These are phyloP conservation scores for Canavalia ensiformis DNA, from an alignment of 306 rosid species.

Conservation along the genomic window DNA sequence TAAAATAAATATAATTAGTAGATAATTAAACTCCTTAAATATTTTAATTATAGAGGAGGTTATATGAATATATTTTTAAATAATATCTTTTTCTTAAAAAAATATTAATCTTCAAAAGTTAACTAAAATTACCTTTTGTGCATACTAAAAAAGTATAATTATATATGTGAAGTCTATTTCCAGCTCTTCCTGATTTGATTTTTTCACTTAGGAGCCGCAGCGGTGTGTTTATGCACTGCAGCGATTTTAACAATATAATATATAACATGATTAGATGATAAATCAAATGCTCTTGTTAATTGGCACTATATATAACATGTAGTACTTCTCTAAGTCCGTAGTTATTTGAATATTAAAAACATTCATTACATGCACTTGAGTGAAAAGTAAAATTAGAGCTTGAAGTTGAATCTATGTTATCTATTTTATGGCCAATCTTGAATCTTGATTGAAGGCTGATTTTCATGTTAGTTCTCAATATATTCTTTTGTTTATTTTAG, in stretches of 20 bases:
- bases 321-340: not conserved
- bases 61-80: too few relatives aligned
- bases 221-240: not conserved
- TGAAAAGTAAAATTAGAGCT: not conserved
- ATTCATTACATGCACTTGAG: not conserved
- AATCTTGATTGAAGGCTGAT: not conserved
- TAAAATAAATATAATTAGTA: too few relatives aligned
- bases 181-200: too few relatives aligned
- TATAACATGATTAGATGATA: conserved; percentile 16
- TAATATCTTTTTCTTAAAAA: too few relatives aligned
- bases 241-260: not conserved
- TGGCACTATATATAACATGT: not conserved
- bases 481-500: not conserved
- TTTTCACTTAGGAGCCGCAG: not conserved
- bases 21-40: too few relatives aligned
- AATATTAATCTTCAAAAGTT: too few relatives aligned
- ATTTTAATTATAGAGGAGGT: too few relatives aligned
- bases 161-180: too few relatives aligned
- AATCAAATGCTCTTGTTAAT: not conserved
- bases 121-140: too few relatives aligned
- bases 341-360: conserved; percentile 24
- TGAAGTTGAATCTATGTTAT: not conserved
- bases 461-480: not conserved
- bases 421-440: not conserved
- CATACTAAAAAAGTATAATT: too few relatives aligned